These are phyloP conservation scores for Amesomyces nigricolor DNA, from an alignment of 2,329 filamentous ascomycete genomes.

Conservation along the genomic window DNA sequence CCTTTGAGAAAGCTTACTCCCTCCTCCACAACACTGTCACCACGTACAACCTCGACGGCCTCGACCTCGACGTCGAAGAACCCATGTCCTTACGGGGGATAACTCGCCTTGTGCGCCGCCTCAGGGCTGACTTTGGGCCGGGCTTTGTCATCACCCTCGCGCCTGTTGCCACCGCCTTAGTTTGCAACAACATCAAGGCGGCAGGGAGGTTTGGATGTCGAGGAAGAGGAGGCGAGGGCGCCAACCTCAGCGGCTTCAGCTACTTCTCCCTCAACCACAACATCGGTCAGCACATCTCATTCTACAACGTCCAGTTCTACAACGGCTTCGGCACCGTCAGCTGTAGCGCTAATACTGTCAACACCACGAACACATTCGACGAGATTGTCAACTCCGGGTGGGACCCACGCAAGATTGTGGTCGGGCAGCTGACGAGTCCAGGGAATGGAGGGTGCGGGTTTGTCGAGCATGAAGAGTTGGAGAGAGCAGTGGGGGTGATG, in stretches of 20 bases:
- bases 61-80: conserved; percentile 74
- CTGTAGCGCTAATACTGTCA: too few species aligned
- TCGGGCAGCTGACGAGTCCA: conserved; percentile 76
- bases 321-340: conserved; percentile 70
- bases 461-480: conserved; percentile 44
- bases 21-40: conserved; percentile 58
- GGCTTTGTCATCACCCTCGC: conserved; percentile 70
- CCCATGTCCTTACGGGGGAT: conserved; percentile 58
- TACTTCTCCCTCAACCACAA: conserved; percentile 69
- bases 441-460: conserved; percentile 57
- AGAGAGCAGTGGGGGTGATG: conserved; percentile 38
- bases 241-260: conserved; percentile 71
- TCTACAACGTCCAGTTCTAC: conserved; percentile 93
- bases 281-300: conserved; percentile 61
- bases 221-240: conserved; percentile 43
- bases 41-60: conserved; percentile 52
- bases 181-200: conserved; percentile 34
- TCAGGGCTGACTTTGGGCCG: conserved; percentile 59
- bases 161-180: conserved; percentile 67
- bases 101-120: conserved; percentile 55
- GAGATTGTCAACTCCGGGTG: conserved; percentile 58
- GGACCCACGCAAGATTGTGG: conserved; percentile 65
- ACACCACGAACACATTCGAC: conserved; percentile 43
- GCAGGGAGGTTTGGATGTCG: too few species aligned
- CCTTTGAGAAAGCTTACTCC: conserved; percentile 64